These are phyloP conservation scores for Tulasnella sp. DNA, from an alignment of 768 basidiomycete genomes.

Conservation along the genomic window DNA sequence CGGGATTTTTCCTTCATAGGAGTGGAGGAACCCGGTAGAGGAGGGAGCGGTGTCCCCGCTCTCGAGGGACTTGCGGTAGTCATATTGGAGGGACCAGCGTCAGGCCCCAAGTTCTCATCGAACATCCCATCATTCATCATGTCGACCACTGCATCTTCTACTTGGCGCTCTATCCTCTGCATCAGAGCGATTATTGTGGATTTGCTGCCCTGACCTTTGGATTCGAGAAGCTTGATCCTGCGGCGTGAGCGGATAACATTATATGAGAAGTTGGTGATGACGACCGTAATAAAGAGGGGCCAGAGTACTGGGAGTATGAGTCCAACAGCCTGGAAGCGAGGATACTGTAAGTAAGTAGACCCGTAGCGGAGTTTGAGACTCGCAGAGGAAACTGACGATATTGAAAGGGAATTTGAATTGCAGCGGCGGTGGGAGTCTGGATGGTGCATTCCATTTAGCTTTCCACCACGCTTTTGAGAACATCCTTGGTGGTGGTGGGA, in stretches of 20 bases:
- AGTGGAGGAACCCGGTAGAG: constrained; percentile 1
- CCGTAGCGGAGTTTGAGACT: not conserved
- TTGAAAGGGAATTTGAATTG: constrained; percentile 59
- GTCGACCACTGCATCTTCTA: constrained; percentile 47
- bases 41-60: not conserved
- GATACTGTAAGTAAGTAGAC: not conserved
- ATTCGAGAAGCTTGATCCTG: constrained; percentile 55
- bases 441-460: constrained; percentile 26
- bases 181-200: not conserved
- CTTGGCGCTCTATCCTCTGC: constrained; percentile 24
- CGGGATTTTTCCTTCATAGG: constrained; percentile 8
- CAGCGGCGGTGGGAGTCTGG: constrained; percentile 46
- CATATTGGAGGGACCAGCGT: constrained; percentile 16
- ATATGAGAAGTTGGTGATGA: constrained; percentile 24
- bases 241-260: constrained; percentile 35
- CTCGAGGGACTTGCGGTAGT: not conserved
- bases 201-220: constrained; percentile 25
- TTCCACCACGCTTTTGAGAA: constrained; percentile 39
- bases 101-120: constrained; percentile 13
- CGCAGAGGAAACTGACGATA: constrained; percentile 36
- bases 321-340: constrained; percentile 36
- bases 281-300: constrained; percentile 39
- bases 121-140: constrained; percentile 34
- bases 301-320: constrained; percentile 51
- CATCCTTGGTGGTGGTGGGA: constrained; percentile 25